phyloP scores from a whole-genome alignment of 345 rosid genomes.

The Eucalyptus tenuipes region DNA sequence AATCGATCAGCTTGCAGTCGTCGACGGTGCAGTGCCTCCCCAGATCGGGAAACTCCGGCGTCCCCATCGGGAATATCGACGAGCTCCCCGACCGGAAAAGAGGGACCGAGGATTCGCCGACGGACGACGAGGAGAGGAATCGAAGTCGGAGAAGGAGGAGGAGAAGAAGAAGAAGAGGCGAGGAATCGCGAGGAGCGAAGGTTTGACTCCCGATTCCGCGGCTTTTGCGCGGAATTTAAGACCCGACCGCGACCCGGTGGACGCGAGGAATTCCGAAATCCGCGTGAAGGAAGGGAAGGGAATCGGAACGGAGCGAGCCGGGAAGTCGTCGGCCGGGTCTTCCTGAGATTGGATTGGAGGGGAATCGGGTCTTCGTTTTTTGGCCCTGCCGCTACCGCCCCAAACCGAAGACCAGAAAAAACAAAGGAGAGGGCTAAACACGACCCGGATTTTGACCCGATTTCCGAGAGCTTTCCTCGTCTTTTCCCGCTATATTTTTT shows the following conservation, averaged over 20 bases:
- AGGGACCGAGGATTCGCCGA: background rate
- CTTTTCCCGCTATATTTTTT: background rate
- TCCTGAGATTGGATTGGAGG: background rate
- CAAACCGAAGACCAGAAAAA: background rate
- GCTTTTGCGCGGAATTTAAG: background rate
- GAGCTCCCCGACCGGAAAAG: background rate
- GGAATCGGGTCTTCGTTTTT: background rate
- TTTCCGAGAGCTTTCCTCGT: background rate
- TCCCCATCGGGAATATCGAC: constrained; percentile 39
- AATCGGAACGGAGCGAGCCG: background rate
- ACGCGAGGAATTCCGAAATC: background rate
- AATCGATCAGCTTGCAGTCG: constrained; percentile 83
- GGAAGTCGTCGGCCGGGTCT: background rate
- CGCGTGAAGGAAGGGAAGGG: background rate
- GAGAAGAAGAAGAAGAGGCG: background rate
- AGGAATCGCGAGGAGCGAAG: background rate
- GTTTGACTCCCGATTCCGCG: background rate
- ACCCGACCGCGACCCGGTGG: background rate
- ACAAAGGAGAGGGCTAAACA: background rate
- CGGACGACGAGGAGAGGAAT: background rate
- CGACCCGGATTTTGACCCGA: background rate
- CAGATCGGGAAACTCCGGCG: constrained; percentile 96
- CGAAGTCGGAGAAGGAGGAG: background rate
- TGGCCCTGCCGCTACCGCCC: background rate
- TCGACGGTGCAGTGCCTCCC: constrained; percentile 83